Evolutionary conservation across 306 rosid species (phyloP), one percentile per base, ranked within the genome.

Genomic region (Rubus idaeus): DNA sequence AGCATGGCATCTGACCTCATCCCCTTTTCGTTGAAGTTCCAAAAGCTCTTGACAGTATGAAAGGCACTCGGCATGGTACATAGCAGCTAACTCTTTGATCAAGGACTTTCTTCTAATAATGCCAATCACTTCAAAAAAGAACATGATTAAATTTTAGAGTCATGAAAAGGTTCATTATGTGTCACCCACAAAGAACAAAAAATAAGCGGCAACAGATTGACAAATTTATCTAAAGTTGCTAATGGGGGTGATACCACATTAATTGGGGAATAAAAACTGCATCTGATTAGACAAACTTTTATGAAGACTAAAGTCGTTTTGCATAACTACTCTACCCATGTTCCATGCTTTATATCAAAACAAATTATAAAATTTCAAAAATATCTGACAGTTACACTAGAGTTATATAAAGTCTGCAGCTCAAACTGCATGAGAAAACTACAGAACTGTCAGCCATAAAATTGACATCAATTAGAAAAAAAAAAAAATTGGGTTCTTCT

Each of bases 31-130:
- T 80, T 91, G 97, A 79, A 91, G 98, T 81, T 95, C 97, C 78
- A 92, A 83, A 73, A 92, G 96, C 80, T 95, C 90, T 87, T 95
- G 97, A 81, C 99, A 95, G 75, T 89, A 90, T 41, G 86, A 60
- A 73, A 95, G 98, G 79, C 98, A 92, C 83, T 95, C 96, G 0
- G 94, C 89, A 79, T 94, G 97, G 81, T 90, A 94, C 17, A 73
- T 87, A 37, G 93, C 91, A 70, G 96, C 98, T 71, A 94, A 84
- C 71, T 94, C 96, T 75, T 90, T 94, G 80, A 94, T 90, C 87
- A 91, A 78, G 30, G 91, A 93, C 82, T 94, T 94, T 84, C 98
- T 88, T 75, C 88, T 90, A 75, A 95, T 95, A 77, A 92, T 88
- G 30, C 99, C 97, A 83, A 92, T 90, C 97, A 92, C 99, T 95